Percentiles rank a stretch among this genome's conserved stretches.
Evolutionary conservation across 352 stramenopile genomes (phyloP).

Genomic region (Phytophthora litchii): DNA sequence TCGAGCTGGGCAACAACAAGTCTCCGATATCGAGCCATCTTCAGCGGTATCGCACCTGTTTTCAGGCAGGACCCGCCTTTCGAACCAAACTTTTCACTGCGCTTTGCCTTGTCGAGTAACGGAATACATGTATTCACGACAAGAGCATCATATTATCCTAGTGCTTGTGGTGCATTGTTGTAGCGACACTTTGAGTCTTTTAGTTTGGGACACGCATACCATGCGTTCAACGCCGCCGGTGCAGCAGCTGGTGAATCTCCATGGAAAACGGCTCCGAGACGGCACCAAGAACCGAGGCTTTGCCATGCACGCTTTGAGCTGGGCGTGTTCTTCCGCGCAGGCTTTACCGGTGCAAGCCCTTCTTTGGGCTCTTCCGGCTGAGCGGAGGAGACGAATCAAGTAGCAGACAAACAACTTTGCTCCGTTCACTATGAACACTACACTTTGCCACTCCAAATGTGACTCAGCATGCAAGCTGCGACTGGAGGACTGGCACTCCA

Average conservation of each 20-base stretch:
- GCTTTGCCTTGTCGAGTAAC: conserved; percentile 13
- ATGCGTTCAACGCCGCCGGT: conserved; percentile 14
- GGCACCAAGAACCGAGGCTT: neutral
- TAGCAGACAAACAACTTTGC: neutral
- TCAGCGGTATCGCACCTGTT: conserved; percentile 39
- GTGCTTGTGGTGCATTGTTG: conserved; percentile 2
- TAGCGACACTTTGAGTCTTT: neutral
- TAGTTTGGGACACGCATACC: conserved; percentile 36
- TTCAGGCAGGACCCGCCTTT: conserved; percentile 29
- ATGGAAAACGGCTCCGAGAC: conserved; percentile 12
- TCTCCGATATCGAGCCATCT: conserved; percentile 10
- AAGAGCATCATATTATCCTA: neutral
- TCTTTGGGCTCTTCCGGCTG: conserved; percentile 26
- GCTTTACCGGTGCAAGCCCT: conserved; percentile 12
- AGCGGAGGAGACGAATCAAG: conserved; percentile 28
- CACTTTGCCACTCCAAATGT: too few relatives aligned
- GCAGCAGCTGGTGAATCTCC: conserved; percentile 34
- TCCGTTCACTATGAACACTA: too few relatives aligned
- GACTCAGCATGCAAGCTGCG: neutral
- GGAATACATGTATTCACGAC: conserved; percentile 7
- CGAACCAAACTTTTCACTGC: conserved; percentile 26
- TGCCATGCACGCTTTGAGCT: conserved; percentile 30
- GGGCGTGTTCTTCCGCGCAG: conserved; percentile 24
- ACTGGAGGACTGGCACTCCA: neutral
- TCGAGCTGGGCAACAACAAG: conserved; percentile 6